phyloP scores from a whole-genome alignment of 2,329 filamentous ascomycete genomes.

The Talaromyces amestolkiae region DNA sequence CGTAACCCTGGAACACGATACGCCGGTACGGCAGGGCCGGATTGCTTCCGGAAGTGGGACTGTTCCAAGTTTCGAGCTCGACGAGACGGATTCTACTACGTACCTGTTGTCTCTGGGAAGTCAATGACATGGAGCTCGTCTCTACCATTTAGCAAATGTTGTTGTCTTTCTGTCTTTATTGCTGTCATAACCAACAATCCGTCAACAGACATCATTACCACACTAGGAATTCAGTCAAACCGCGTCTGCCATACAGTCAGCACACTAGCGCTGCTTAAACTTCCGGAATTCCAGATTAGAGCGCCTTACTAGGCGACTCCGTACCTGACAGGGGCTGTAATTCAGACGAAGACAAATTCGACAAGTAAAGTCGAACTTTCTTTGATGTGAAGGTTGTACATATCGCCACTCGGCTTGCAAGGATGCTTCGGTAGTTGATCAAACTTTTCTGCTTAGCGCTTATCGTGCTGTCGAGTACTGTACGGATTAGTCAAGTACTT shows the following conservation, averaged over 20 bases:
- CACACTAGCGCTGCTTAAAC: background rate
- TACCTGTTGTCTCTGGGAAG: background rate
- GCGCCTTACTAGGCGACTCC: background rate
- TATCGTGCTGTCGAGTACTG: background rate
- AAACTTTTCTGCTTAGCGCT: background rate
- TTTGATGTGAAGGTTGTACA: background rate
- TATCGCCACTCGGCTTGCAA: conserved; percentile 1
- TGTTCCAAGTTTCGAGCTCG: conserved; percentile 6
- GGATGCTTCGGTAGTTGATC: conserved; percentile 6
- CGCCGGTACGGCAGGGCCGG: conserved; percentile 13
- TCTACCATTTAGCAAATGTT: background rate
- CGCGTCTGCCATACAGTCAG: background rate
- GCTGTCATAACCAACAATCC: too few relatives aligned
- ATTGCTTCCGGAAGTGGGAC: conserved; percentile 12
- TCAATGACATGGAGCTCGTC: background rate
- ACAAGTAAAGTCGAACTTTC: background rate
- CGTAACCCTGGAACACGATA: conserved; percentile 13
- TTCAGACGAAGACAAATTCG: background rate
- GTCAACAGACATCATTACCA: background rate
- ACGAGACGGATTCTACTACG: background rate
- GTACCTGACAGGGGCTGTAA: background rate
- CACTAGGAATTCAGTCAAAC: background rate
- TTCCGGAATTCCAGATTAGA: background rate
- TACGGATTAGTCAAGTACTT: conserved; percentile 3
- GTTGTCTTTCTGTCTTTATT: background rate